Percentiles rank a stretch among this genome's conserved stretches.
Evolutionary conservation across 345 rosid genomes (phyloP).

Genomic region (Euphorbia peplus): DNA sequence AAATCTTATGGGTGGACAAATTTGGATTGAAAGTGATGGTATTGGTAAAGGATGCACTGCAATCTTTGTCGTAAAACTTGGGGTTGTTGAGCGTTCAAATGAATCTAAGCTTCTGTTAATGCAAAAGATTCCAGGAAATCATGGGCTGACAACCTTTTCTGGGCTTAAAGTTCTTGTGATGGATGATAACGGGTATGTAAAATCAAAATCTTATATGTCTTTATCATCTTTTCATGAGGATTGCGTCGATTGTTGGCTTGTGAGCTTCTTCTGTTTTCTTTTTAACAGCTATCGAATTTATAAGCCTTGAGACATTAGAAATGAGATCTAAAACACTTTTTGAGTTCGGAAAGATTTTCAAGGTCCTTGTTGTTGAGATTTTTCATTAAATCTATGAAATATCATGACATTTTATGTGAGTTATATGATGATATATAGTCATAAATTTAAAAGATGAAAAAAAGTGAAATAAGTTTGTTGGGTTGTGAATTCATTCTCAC

Average conservation of each 20-base stretch:
- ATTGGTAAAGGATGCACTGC: conserved; percentile 91
- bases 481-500: neutral
- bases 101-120: conserved; percentile 48
- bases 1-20: conserved; percentile 92
- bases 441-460: neutral
- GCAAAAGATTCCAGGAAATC: conserved; percentile 41
- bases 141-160: conserved; percentile 49
- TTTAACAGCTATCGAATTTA: neutral
- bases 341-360: neutral
- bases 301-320: neutral
- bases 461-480: neutral
- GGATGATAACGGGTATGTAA: conserved; percentile 86
- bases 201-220: conserved; percentile 9
- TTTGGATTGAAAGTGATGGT: conserved; percentile 97
- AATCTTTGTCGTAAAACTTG: conserved; percentile 75
- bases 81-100: conserved; percentile 46
- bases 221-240: neutral
- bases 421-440: neutral
- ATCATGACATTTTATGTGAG: neutral
- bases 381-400: neutral
- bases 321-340: neutral
- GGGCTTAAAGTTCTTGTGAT: conserved; percentile 94
- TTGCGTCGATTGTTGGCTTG: neutral
- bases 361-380: neutral
- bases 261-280: neutral